Conservation (phyloP, 768 basidiomycete genomes). For the Termitomyces heimii region DNA sequence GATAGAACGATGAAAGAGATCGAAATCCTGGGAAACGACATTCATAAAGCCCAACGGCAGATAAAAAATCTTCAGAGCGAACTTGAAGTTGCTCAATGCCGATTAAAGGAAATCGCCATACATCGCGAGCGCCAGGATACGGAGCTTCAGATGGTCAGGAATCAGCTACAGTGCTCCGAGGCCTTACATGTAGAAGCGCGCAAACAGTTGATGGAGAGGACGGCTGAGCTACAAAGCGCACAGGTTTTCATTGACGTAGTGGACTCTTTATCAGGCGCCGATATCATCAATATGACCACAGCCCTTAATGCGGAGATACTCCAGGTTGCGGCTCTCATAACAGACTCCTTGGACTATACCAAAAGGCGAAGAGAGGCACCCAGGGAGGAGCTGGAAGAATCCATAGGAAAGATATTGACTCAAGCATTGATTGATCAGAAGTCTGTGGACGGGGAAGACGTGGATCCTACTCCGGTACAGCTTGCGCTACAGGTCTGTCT, state of each 20-base stretch:
- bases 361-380: background rate
- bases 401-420: slow-evolving; percentile 7
- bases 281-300: slow-evolving; percentile 24
- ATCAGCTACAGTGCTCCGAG: background rate
- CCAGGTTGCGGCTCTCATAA: slow-evolving; percentile 38
- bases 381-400: background rate
- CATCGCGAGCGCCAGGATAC: background rate
- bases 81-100: background rate
- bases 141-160: background rate
- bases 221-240: slow-evolving; percentile 12
- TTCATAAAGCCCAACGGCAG: background rate
- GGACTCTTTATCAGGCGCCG: slow-evolving; percentile 15
- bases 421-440: slow-evolving; percentile 1
- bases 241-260: slow-evolving; percentile 11
- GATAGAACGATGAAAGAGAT: background rate
- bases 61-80: background rate
- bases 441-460: background rate
- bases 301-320: slow-evolving; percentile 42
- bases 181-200: background rate
- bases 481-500: slow-evolving; percentile 16
- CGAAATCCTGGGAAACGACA: background rate
- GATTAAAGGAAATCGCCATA: background rate
- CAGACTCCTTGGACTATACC: slow-evolving; percentile 22
- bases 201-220: slow-evolving; percentile 5
- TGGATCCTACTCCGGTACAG: slow-evolving; percentile 13